These are phyloP conservation scores for Coemansia sp. DNA, from an alignment of 192 early-diverging fungal genomes.

Conservation along the genomic window DNA sequence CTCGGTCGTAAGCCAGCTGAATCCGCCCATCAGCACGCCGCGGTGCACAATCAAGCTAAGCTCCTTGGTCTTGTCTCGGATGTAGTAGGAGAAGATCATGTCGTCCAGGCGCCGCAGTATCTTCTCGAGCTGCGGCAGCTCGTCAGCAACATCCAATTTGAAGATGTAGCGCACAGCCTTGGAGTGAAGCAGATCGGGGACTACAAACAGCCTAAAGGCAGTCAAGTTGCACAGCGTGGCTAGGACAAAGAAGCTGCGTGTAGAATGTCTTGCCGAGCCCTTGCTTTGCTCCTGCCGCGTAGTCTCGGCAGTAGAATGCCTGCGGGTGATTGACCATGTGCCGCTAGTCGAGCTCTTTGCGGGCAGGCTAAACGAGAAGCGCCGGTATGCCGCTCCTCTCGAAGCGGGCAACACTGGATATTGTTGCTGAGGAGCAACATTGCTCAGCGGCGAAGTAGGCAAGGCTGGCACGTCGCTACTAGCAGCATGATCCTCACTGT, in stretches of 20 bases:
- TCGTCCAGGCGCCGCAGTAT: slow-evolving; percentile 77
- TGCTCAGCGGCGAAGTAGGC: slow-evolving; percentile 6
- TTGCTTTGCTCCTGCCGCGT: slow-evolving; percentile 19
- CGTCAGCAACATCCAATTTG: slow-evolving; percentile 55
- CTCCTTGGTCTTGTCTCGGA: slow-evolving; percentile 71
- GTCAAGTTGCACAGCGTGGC: slow-evolving; percentile 84
- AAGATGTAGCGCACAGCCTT: slow-evolving; percentile 69
- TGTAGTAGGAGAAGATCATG: slow-evolving; percentile 85
- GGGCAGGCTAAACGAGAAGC: slow-evolving; percentile 43
- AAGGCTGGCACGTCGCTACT: slow-evolving; percentile 3
- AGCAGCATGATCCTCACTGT: slow-evolving; percentile 1
- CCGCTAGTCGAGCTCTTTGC: slow-evolving; percentile 13
- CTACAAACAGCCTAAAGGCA: slow-evolving; percentile 68
- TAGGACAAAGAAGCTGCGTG: slow-evolving; percentile 58
- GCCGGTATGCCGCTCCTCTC: slow-evolving; percentile 34
- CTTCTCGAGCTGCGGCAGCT: slow-evolving; percentile 71
- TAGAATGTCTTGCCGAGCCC: slow-evolving; percentile 15
- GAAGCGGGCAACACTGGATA: slow-evolving; percentile 23
- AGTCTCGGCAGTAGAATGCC: slow-evolving; percentile 28
- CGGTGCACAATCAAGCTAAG: slow-evolving; percentile 72
- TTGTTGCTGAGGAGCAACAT: slow-evolving; percentile 3
- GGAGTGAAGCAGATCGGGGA: slow-evolving; percentile 75
- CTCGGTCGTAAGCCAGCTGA: slow-evolving; percentile 80
- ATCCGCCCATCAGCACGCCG: slow-evolving; percentile 84
- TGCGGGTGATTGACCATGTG: slow-evolving; percentile 15